Base-by-base conservation (phyloP, 2,329 filamentous ascomycete species). In the Aureobasidium sp. region DNA sequence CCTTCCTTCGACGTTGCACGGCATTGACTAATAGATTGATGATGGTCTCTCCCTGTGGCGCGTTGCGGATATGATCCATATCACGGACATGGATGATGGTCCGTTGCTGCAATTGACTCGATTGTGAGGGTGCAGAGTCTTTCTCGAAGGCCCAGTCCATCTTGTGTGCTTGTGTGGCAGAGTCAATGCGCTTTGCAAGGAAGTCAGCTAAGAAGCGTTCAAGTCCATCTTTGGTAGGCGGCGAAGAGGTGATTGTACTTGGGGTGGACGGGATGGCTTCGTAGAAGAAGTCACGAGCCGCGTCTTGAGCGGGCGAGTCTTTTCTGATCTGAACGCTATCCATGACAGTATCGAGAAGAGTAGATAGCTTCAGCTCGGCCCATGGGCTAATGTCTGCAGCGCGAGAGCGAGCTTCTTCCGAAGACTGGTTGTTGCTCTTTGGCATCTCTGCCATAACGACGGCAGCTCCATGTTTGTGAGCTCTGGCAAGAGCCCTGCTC, bases 1-100 rank as follows among this genome's bases (percentile, higher is more conserved):
- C 80, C 60, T 82, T 80, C 79, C 92, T 88, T 62, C 87, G 81
- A 63, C 83, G 82, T 68, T 92, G 87, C 29, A 96, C 84, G 7
- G 88, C 79, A 52, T 83, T 81, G 59, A 89, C 85, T 14, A 99
- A 76, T 63, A 87, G 85, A 44, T 80, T 77, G 8, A 97, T 76
- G 35, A 97, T 82, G 24, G 82, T 80, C 1, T 83, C 79, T 12
- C 91, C 90, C 62, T 90, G 85, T 6, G 82, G 73, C 0, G 88
- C 86, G 69, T 83, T 82, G 67, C 82, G 84, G 9, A 99, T 79
- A 65, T 95, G 90, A 59, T 89, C 85, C 69, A 91, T 89, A 71
- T 97, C 90, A 70, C 77, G 67, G 90, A 90, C 42, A 95, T 79
- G 62, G 5, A 97, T 86, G 8, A 91, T 80, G 27, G 79, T 80